Base-by-base conservation (phyloP, 225 moss, liverwort and hornwort genomes). In the Lunularia cruciata region DNA sequence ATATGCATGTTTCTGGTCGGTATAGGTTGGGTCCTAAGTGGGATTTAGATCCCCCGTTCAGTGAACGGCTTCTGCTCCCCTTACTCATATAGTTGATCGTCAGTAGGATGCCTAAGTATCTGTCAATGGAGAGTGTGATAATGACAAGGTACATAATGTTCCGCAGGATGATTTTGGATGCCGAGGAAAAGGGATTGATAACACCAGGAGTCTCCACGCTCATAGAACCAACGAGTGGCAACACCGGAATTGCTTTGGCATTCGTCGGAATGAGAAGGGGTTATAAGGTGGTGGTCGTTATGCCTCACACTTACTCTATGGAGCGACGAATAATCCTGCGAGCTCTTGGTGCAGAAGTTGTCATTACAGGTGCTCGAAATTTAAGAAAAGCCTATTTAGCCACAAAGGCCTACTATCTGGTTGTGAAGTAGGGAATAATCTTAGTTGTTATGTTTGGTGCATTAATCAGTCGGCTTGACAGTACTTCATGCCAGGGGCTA, bases 191-290 rank as follows among this genome's bases (percentile, higher is more conserved):
- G 68, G 87, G 90, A 2, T 67, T 90, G 9, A 96, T 96, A 51
- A 87, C 75, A 2, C 88, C 88, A 20, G 92, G 89, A 37, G 87
- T 87, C 56, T 86, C 81, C 8, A 81, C 87, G 43, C 56, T 92
- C 73, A 74, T 96, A 23, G 95, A 92, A 33, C 81, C 85, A 8
- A 90, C 88, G 46, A 89, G 92, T 47, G 95, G 95, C 30, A 96
- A 92, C 18, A 92, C 87, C 20, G 92, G 90, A 15, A 80, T 92
- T 49, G 87, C 83, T 8, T 38, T 96, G 75, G 92, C 95, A 7
- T 33, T 88, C 37, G 76, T 90, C 39, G 92, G 75, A 3, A 70
- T 78, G 18, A 75, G 79, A 51, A 77, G 82, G 65, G 92, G 87
- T 28, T 96, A 96, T 83, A 90, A 81, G 81, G 81, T 85, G 58